Base-by-base conservation (phyloP, 768 basidiomycete species). In the Podaxis carcinomalis region DNA sequence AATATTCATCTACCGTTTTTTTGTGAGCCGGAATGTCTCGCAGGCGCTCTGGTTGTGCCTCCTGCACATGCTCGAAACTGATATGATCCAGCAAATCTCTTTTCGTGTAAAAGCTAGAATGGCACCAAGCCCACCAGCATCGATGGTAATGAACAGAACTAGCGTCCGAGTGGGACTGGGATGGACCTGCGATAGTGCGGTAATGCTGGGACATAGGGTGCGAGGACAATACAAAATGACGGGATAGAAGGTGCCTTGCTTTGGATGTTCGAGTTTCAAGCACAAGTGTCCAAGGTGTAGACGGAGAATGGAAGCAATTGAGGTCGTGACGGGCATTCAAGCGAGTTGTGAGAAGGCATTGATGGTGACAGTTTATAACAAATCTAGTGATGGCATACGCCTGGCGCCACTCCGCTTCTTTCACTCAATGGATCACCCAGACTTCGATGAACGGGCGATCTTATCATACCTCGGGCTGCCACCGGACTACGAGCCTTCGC, bases 101-200 rank as follows among this genome's bases (percentile, higher is more conserved):
- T n/a, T 72, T 69, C 27, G 65, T 74, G 9, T 67, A 49, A 58
- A 80, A 86, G 2, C 72, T 72, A 9, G 68, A 68, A 2, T 80
- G 73, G 56, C 85, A 87, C 80, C 82, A 82, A 4, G 73, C 74
- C 85, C 85, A 86, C 57, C 72, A 73, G 69, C 85, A 86, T 11
- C 72, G 65, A 62, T 77, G 63, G 5, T 70, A 61, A 28, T 63
- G 63, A 28, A 65, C 47, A 36, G 60, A 42, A 32, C 56, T 61
- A 9, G 21, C n/a, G 35, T 61, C 44, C 47, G 62, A 63, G 13
- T 37, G 36, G 5, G 28, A 50, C 39, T 36, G 46, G n/a, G 61
- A 62, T 16, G 49, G 47, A 21, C 1, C 54, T 14, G 49, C 39
- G 10, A 27, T 9, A 16, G 14, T 25, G 32, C 23, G 19, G 16